phyloP scores from a whole-genome alignment of 75 land plant genomes.

The Sequoiadendron giganteum region DNA sequence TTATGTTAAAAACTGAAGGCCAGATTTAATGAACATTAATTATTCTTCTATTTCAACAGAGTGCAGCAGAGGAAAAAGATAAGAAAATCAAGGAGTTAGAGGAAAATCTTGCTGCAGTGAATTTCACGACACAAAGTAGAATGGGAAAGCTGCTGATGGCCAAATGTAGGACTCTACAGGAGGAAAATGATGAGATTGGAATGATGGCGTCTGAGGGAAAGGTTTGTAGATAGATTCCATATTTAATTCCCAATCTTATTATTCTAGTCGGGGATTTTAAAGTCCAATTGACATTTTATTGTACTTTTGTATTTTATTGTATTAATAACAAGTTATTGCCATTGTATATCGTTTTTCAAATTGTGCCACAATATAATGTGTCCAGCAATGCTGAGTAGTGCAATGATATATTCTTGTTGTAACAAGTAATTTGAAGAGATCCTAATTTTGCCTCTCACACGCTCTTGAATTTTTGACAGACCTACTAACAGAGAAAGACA shows the following conservation, averaged over 20 bases:
- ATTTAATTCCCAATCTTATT: background rate
- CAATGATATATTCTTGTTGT: background rate
- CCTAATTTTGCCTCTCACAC: background rate
- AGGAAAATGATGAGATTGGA: conserved; percentile 97
- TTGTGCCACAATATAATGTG: background rate
- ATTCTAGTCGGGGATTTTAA: background rate
- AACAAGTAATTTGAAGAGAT: background rate
- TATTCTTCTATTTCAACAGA: conserved; percentile 34
- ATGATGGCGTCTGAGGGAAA: conserved; percentile 88
- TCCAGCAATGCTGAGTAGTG: background rate
- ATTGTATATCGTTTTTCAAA: background rate
- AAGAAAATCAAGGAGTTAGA: conserved; percentile 88
- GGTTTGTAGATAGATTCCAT: conserved; percentile 32
- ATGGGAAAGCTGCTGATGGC: conserved; percentile 95
- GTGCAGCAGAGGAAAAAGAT: conserved; percentile 83
- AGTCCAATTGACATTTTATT: background rate
- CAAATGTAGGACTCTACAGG: conserved; percentile 91
- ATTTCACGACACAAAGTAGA: conserved; percentile 86
- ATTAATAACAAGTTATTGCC: background rate
- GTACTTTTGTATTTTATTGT: background rate
- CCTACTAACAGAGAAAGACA: background rate
- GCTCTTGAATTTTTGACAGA: background rate
- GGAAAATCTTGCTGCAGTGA: conserved; percentile 80
- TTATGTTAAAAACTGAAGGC: background rate
- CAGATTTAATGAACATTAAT: background rate